These are phyloP conservation scores for Mortierella sp. DNA, from an alignment of 371 early-diverging fungal genomes.

Conservation along the genomic window DNA sequence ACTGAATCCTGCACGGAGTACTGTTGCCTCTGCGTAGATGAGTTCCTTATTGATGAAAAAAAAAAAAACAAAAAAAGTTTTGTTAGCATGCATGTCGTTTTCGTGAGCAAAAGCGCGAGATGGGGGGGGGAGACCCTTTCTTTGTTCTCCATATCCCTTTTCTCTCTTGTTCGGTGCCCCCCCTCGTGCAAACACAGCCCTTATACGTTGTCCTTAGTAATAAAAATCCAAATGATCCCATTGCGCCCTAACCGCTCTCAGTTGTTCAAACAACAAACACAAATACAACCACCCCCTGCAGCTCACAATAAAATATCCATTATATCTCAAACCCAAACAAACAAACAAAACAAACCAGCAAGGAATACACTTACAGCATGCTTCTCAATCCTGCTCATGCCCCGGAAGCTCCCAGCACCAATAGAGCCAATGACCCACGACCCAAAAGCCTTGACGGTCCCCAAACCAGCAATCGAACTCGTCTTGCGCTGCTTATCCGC, in stretches of 20 bases:
- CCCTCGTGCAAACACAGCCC: conserved; percentile 11
- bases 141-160: neutral
- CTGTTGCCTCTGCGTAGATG: conserved; percentile 45
- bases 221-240: neutral
- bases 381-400: conserved; percentile 53
- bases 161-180: too few species aligned
- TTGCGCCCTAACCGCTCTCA: neutral
- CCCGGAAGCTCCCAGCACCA: conserved; percentile 37
- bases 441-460: conserved; percentile 44
- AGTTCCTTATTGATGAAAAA: conserved; percentile 28
- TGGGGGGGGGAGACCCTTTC: too few species aligned
- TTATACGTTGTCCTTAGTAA: neutral
- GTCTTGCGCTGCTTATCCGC: conserved; percentile 35
- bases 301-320: neutral
- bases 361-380: conserved; percentile 33
- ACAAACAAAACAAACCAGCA: neutral
- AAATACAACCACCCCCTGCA: neutral
- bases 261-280: too few species aligned
- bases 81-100: neutral
- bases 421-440: conserved; percentile 42
- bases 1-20: conserved; percentile 47
- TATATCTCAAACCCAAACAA: neutral
- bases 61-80: neutral
- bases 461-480: conserved; percentile 22
- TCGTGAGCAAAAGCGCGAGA: too few species aligned